phyloP scores from a whole-genome alignment of 257 asterid species.

The Rhazya stricta region DNA sequence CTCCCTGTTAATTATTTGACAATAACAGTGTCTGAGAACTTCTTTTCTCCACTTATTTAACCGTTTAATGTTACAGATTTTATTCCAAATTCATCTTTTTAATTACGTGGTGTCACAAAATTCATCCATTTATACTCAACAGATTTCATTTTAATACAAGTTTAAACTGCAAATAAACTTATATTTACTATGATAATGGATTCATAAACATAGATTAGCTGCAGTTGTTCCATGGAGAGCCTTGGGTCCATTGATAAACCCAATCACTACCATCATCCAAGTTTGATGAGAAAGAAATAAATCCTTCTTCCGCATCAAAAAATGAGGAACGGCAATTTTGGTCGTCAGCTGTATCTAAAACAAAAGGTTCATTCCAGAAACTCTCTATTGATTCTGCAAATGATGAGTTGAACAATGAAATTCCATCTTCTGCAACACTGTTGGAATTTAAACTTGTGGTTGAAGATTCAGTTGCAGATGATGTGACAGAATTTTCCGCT shows the following conservation, averaged over 20 bases:
- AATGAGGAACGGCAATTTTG: not conserved
- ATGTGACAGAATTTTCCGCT: not conserved
- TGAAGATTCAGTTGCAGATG: not conserved
- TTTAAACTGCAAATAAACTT: too few species aligned
- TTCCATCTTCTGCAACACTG: not conserved
- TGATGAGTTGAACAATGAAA: not conserved
- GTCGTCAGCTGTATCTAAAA: conserved; percentile 2
- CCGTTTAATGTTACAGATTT: too few species aligned
- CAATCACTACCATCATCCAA: not conserved
- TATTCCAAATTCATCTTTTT: too few species aligned
- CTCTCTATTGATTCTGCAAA: conserved; percentile 3
- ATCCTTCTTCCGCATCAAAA: not conserved
- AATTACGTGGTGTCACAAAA: too few species aligned
- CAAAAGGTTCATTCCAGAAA: conserved; percentile 12
- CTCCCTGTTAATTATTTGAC: too few species aligned
- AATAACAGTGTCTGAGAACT: too few species aligned
- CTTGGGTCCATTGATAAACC: not conserved
- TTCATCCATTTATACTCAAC: too few species aligned
- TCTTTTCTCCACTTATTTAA: too few species aligned
- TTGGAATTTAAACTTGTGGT: conserved; percentile 4
- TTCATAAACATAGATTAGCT: not conserved
- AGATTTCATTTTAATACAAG: too few species aligned
- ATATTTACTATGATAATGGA: not conserved
- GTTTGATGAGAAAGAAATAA: not conserved
- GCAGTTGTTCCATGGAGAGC: not conserved